phyloP scores from a whole-genome alignment of 2,329 filamentous ascomycete genomes.

The Trichophyton simii region DNA sequence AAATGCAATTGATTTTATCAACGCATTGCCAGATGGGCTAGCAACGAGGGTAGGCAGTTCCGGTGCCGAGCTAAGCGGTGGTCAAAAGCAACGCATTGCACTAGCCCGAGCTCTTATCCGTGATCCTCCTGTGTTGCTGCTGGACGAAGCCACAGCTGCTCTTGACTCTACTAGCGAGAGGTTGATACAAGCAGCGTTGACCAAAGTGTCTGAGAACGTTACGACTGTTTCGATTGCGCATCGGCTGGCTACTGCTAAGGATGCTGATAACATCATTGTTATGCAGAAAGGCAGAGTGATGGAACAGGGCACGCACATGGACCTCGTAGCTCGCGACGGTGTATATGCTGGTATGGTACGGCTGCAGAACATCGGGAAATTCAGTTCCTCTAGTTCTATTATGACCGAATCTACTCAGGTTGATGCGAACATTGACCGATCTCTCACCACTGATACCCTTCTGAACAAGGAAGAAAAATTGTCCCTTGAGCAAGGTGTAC shows the following conservation, averaged over 20 bases:
- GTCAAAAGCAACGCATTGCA: constrained; percentile 80
- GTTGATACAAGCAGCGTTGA: constrained; percentile 24
- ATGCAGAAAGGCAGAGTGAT: constrained; percentile 23
- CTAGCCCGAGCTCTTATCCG: constrained; percentile 76
- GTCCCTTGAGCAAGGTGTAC: not conserved
- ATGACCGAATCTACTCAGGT: constrained; percentile 2
- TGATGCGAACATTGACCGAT: not conserved
- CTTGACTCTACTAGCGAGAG: constrained; percentile 27
- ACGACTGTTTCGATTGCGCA: constrained; percentile 29
- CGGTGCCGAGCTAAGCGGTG: constrained; percentile 39
- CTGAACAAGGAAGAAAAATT: not conserved
- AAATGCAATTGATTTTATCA: constrained; percentile 21
- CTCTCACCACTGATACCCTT: constrained; percentile 2
- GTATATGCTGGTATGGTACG: constrained; percentile 40
- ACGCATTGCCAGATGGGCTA: constrained; percentile 17
- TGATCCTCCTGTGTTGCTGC: constrained; percentile 61
- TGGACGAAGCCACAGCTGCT: constrained; percentile 28
- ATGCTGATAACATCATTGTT: constrained; percentile 29
- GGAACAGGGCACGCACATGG: constrained; percentile 24
- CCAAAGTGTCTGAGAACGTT: constrained; percentile 18
- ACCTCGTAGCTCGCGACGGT: constrained; percentile 25
- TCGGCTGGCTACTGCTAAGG: constrained; percentile 25
- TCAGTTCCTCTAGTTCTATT: constrained; percentile 8
- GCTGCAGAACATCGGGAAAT: constrained; percentile 29
- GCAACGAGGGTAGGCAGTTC: constrained; percentile 26